Conservation (phyloP, 2,329 filamentous ascomycete genomes). For the Epichloe baconii region DNA sequence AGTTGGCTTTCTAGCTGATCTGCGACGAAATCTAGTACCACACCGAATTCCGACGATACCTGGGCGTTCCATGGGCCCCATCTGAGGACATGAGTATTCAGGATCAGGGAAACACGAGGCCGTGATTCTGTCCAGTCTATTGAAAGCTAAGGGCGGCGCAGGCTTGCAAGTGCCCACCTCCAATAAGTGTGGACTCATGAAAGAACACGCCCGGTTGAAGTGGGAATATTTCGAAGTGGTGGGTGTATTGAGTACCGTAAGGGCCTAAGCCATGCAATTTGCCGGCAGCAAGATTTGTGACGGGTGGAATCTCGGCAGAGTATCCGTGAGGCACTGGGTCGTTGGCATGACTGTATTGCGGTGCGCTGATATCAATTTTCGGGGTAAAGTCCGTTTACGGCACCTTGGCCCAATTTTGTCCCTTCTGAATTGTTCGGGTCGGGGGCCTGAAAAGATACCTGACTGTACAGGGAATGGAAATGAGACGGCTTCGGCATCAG, state of each 20-base stretch:
- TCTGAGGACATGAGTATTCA: constrained; percentile 35
- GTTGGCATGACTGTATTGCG: constrained; percentile 38
- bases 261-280: constrained; percentile 41
- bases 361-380: constrained; percentile 34
- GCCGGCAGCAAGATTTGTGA: constrained; percentile 9
- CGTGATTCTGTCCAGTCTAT: constrained; percentile 12
- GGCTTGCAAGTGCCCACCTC: constrained; percentile 29
- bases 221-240: constrained; percentile 50
- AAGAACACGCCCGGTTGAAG: constrained; percentile 44
- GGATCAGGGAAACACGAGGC: constrained; percentile 26
- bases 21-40: constrained; percentile 45
- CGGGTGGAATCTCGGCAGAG: constrained; percentile 4
- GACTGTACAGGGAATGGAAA: not conserved
- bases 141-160: constrained; percentile 19
- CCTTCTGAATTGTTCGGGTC: not conserved
- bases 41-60: constrained; percentile 47
- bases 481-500: not conserved
- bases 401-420: constrained; percentile 15
- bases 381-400: constrained; percentile 32
- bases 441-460: not conserved
- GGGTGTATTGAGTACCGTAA: constrained; percentile 47
- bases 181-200: constrained; percentile 45
- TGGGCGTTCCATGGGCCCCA: constrained; percentile 46
- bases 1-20: constrained; percentile 27
- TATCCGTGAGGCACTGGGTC: constrained; percentile 30